Conservation (phyloP, 306 rosid genomes). For the Lithocarpus polystachyus region DNA sequence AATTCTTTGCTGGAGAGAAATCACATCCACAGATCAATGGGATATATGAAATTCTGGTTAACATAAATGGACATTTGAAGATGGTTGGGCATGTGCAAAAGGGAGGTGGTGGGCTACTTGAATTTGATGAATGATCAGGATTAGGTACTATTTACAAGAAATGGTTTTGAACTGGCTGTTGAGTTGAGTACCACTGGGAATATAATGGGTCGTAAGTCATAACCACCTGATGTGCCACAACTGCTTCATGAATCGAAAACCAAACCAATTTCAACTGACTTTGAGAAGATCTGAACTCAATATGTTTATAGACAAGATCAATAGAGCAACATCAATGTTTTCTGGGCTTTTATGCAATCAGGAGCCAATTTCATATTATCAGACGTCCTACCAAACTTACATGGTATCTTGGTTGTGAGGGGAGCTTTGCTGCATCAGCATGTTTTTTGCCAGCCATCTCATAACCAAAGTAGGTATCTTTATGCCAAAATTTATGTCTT, state of each 20-base stretch:
- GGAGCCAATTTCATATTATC: neutral
- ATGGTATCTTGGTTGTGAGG: neutral
- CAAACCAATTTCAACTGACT: neutral
- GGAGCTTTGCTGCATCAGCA: neutral
- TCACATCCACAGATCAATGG: constrained; percentile 32
- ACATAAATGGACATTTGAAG: constrained; percentile 38
- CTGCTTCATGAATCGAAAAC: neutral
- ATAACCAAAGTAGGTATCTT: constrained; percentile 9
- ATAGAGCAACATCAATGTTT: neutral
- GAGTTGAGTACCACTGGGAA: neutral
- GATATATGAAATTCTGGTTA: constrained; percentile 37
- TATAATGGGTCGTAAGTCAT: neutral
- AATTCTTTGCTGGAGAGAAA: constrained; percentile 61
- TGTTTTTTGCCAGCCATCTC: neutral
- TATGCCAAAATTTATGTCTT: constrained; percentile 3
- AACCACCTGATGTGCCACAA: neutral
- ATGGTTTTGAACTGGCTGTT: neutral
- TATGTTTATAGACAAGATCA: neutral
- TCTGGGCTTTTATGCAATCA: neutral
- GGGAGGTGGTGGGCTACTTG: constrained; percentile 24
- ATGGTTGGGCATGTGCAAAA: constrained; percentile 18
- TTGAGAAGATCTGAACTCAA: neutral
- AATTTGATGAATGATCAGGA: constrained; percentile 17
- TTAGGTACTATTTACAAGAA: neutral
- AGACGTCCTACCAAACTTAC: neutral